Conservation (phyloP, 1,284 basidiomycete species). For the Veloboletus limbatus region DNA sequence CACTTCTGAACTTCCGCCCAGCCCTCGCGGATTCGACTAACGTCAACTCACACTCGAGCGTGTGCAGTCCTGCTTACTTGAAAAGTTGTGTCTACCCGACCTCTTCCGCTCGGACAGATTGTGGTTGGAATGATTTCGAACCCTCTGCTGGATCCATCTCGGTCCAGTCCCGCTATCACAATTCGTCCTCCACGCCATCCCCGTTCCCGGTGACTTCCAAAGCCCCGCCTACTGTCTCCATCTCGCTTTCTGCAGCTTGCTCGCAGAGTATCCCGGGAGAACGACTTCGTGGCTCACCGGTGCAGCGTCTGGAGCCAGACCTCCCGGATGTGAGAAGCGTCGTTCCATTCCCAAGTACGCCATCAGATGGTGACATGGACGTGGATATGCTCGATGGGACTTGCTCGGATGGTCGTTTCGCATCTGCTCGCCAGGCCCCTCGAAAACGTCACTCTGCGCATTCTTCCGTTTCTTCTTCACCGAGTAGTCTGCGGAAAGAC, state of each 20-base stretch:
- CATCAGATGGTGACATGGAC: conserved; percentile 19
- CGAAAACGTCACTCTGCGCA: conserved; percentile 35
- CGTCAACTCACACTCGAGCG: conserved; percentile 5
- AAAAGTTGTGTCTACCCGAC: conserved; percentile 20
- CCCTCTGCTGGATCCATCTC: not conserved
- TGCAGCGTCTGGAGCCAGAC: conserved; percentile 19
- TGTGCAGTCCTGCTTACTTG: not conserved
- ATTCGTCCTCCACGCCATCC: conserved; percentile 8
- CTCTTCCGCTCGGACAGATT: conserved; percentile 18
- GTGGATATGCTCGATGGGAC: conserved; percentile 34
- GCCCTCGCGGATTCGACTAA: conserved; percentile 29
- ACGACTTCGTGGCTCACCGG: conserved; percentile 1
- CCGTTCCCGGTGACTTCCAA: conserved; percentile 25
- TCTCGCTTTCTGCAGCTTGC: conserved; percentile 31
- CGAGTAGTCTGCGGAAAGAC: conserved; percentile 11
- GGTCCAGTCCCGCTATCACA: conserved; percentile 9
- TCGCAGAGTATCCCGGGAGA: conserved; percentile 20
- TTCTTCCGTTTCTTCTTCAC: conserved; percentile 20
- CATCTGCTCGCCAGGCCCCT: conserved; percentile 6
- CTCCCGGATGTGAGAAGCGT: conserved; percentile 32
- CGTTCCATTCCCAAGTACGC: conserved; percentile 29
- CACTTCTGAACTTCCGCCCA: conserved; percentile 10
- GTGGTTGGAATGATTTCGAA: conserved; percentile 10
- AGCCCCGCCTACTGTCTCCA: conserved; percentile 31
- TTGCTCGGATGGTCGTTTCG: not conserved